phyloP scores from a whole-genome alignment of 345 rosid species.

The Lepidium aucheri region DNA sequence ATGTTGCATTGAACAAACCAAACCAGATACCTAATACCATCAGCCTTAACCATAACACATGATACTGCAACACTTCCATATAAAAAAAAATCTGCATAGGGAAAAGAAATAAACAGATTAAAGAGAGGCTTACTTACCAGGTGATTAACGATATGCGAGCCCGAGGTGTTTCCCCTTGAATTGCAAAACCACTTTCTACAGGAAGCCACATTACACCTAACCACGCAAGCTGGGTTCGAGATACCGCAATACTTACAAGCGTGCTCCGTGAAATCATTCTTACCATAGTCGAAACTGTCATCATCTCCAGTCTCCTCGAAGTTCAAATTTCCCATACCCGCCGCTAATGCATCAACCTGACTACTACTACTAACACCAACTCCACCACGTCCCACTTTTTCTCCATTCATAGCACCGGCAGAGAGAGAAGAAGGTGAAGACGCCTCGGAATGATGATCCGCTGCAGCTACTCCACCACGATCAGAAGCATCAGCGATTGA shows the following conservation, averaged over 20 bases:
- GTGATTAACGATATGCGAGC: constrained; percentile 98
- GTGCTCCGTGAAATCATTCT: constrained; percentile 82
- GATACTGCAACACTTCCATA: background rate
- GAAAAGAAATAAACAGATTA: background rate
- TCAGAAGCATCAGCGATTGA: constrained; percentile 39
- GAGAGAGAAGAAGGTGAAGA: constrained; percentile 61
- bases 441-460: constrained; percentile 45
- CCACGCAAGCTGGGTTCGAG: constrained; percentile 97
- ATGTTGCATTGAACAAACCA: background rate
- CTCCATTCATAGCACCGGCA: constrained; percentile 22
- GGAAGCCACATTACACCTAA: constrained; percentile 92
- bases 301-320: constrained; percentile 96
- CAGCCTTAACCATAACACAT: background rate
- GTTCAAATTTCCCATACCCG: constrained; percentile 75
- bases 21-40: background rate
- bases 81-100: background rate
- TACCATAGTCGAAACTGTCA: constrained; percentile 62
- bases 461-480: constrained; percentile 20
- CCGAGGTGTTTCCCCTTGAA: constrained; percentile 97
- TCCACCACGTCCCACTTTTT: constrained; percentile 35
- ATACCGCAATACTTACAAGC: constrained; percentile 97
- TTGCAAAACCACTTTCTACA: constrained; percentile 99
- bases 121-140: constrained; percentile 47
- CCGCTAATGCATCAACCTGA: constrained; percentile 65
- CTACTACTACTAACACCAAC: constrained; percentile 36